These are phyloP conservation scores for Artemisia tridentata DNA, from an alignment of 129 eudicot species.

Conservation along the genomic window DNA sequence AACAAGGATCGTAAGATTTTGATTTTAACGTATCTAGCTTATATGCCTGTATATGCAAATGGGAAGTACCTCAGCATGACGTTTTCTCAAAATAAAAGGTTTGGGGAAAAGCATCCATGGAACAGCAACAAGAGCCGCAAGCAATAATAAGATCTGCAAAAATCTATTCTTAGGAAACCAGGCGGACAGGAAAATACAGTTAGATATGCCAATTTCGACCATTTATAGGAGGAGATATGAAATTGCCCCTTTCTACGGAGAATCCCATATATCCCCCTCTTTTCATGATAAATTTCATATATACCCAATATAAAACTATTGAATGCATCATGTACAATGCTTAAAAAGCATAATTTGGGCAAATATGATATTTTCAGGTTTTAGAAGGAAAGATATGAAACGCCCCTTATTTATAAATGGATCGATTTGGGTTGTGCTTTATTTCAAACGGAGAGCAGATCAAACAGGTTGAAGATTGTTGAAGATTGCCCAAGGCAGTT, in stretches of 20 bases:
- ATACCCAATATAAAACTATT: too few species aligned
- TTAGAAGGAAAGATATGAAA: too few species aligned
- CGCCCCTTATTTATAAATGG: neutral
- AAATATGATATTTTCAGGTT: too few species aligned
- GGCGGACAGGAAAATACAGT: conserved; percentile 12
- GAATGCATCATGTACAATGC: too few species aligned
- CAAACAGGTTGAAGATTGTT: too few species aligned
- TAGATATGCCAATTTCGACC: neutral
- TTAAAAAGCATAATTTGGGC: too few species aligned
- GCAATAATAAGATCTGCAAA: conserved; percentile 83
- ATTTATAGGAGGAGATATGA: too few species aligned
- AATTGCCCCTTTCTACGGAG: too few species aligned
- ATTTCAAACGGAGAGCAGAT: neutral
- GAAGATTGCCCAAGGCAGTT: too few species aligned
- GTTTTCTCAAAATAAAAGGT: conserved; percentile 88
- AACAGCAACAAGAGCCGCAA: conserved; percentile 89
- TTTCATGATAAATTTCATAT: too few species aligned
- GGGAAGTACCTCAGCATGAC: conserved; percentile 69
- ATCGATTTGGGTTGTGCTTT: neutral
- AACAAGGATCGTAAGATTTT: neutral
- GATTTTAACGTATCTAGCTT: too few species aligned
- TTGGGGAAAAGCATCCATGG: conserved; percentile 99
- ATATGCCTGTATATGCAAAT: neutral
- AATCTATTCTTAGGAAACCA: conserved; percentile 17
- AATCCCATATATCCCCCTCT: too few species aligned